Conservation (phyloP, 2,329 filamentous ascomycete genomes). For the Teratosphaeria pseudoeucalypti region DNA sequence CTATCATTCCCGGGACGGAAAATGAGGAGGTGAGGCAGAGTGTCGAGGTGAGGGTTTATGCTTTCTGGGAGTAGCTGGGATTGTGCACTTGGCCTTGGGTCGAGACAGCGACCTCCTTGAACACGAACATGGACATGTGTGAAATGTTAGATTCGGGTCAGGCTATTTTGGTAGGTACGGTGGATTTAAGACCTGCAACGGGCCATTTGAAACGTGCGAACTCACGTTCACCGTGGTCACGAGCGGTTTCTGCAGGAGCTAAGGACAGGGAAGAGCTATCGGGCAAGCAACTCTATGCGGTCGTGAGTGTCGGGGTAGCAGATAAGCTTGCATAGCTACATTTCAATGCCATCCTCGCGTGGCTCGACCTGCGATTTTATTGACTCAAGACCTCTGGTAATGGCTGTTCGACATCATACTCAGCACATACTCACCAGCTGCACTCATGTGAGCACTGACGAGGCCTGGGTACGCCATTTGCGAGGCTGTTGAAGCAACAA, state of each 20-base stretch:
- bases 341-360: too few species aligned
- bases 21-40: slow-evolving; percentile 4
- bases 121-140: too few species aligned
- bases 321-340: background rate
- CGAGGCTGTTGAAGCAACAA: background rate
- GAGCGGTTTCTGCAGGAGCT: background rate
- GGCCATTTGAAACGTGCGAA: too few species aligned
- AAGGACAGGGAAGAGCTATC: background rate
- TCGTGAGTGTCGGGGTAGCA: background rate
- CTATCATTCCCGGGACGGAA: slow-evolving; percentile 1
- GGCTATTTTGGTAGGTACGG: too few species aligned
- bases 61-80: background rate
- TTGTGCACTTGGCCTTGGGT: background rate
- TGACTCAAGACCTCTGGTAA: background rate
- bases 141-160: too few species aligned
- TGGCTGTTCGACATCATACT: background rate
- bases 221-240: background rate
- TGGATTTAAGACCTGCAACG: too few species aligned
- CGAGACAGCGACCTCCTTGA: background rate
- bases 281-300: background rate
- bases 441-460: background rate
- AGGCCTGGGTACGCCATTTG: background rate
- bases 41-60: slow-evolving; percentile 2
- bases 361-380: background rate
- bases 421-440: background rate